Percentiles rank a stretch among this genome's conserved stretches.
These are phyloP conservation scores for Gaeumannomyces tritici DNA, from an alignment of 2,329 filamentous ascomycete species.

Conservation along the genomic window DNA sequence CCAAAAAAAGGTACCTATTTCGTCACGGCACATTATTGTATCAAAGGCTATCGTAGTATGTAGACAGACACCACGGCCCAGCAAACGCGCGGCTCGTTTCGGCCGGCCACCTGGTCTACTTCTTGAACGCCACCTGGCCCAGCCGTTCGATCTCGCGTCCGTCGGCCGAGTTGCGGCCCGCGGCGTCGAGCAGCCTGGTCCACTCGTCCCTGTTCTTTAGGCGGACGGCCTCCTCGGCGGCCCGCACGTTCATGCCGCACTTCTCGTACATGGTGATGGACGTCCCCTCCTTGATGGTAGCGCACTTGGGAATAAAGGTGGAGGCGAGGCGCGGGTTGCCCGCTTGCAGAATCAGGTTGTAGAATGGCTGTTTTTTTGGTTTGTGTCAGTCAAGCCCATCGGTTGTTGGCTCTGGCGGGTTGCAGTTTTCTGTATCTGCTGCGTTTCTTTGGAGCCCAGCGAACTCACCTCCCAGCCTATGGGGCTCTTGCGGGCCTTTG, in stretches of 20 bases:
- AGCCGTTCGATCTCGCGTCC: slow-evolving; percentile 75
- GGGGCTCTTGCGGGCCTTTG: slow-evolving; percentile 70
- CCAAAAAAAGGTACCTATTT: not conserved
- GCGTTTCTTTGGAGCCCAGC: not conserved
- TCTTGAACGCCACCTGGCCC: slow-evolving; percentile 49
- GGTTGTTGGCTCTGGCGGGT: not conserved
- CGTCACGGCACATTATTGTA: no score
- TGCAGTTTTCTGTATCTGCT: no score
- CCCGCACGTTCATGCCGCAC: slow-evolving; percentile 80
- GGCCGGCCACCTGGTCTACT: slow-evolving; percentile 16
- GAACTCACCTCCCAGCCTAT: slow-evolving; percentile 87
- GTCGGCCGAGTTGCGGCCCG: slow-evolving; percentile 56
- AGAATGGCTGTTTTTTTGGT: slow-evolving; percentile 60
- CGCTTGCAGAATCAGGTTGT: slow-evolving; percentile 77
- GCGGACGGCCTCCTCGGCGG: slow-evolving; percentile 83
- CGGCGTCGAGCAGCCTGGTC: slow-evolving; percentile 63
- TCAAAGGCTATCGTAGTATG: no score
- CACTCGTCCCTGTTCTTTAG: slow-evolving; percentile 70
- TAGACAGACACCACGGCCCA: not conserved
- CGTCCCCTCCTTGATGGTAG: slow-evolving; percentile 55
- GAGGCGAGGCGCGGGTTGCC: slow-evolving; percentile 83
- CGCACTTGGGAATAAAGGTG: slow-evolving; percentile 81
- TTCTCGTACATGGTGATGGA: slow-evolving; percentile 91
- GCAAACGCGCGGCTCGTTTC: not conserved
- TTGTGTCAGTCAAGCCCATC: not conserved